phyloP scores from a whole-genome alignment of 2,329 filamentous ascomycete genomes.

The Rhynchosporium graminicola region DNA sequence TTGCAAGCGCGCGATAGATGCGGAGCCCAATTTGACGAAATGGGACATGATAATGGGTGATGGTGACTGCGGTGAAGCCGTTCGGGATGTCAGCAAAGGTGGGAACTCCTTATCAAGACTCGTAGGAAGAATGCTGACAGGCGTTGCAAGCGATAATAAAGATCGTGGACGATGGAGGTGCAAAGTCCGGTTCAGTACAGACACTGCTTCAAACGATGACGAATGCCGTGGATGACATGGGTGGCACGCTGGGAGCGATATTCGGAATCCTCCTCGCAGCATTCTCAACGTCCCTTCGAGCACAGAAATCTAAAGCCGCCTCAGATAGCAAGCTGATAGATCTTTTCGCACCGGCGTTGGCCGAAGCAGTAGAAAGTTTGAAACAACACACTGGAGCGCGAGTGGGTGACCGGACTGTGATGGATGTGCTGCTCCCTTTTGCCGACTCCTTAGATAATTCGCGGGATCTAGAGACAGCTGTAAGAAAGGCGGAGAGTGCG shows the following conservation, averaged over 20 bases:
- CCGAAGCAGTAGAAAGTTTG: slow-evolving; percentile 33
- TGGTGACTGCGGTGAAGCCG: slow-evolving; percentile 42
- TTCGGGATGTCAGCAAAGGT: slow-evolving; percentile 35
- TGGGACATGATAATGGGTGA: slow-evolving; percentile 48
- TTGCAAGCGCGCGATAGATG: slow-evolving; percentile 42
- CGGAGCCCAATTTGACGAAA: slow-evolving; percentile 54
- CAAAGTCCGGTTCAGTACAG: slow-evolving; percentile 40
- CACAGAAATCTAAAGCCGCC: slow-evolving; percentile 9
- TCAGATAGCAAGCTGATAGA: slow-evolving; percentile 21
- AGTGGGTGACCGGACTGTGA: slow-evolving; percentile 39
- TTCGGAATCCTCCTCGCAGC: slow-evolving; percentile 39
- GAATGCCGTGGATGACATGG: slow-evolving; percentile 42
- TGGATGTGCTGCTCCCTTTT: slow-evolving; percentile 41
- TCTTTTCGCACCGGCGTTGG: slow-evolving; percentile 29
- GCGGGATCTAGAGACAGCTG: slow-evolving; percentile 49
- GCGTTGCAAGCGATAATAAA: slow-evolving; percentile 34
- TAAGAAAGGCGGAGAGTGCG: slow-evolving; percentile 49
- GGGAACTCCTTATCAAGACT: background rate
- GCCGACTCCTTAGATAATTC: slow-evolving; percentile 38
- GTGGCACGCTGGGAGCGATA: slow-evolving; percentile 40
- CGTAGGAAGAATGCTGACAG: background rate
- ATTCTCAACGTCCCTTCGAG: slow-evolving; percentile 28
- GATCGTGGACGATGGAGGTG: slow-evolving; percentile 37
- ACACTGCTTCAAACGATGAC: slow-evolving; percentile 38
- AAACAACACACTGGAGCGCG: slow-evolving; percentile 38